Base-by-base conservation (phyloP, 805 yeast genomes). In the Metschnikowia drakensbergensis region DNA sequence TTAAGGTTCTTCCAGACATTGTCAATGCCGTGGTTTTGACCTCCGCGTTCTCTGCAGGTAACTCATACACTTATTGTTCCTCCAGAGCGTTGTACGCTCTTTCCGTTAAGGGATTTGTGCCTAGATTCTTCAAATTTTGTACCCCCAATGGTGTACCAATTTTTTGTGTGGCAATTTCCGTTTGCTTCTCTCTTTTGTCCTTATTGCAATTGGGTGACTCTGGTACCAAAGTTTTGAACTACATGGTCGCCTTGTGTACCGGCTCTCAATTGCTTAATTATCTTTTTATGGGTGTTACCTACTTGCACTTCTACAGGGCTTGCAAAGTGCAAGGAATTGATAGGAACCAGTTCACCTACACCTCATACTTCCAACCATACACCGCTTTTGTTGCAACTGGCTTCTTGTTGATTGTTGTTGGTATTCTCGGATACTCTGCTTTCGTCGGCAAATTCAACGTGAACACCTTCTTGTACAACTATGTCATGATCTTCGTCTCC, bases 371-470 rank as follows among this genome's bases (percentile, higher is more conserved):
- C 58, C 74, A 70, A 49, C 75, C 75, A n/a, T 70, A 70, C 57
- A 63, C 71, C 17, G 64, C 66, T 29, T 59, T 55, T 34, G 49
- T 68, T 45, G 62, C 71, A 17, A 60, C 65, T 3, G 58, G 58
- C 45, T 63, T 68, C 50, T 54, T 68, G 42, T 60, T 66, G 64
- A 17, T 77, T 5, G 74, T 49, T 62, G 70, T 48, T 74, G 87
- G 87, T 60, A 79, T 57, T 65, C 80, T 63, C 67, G 96, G 96
- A 4, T 88, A 86, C 67, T 68, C 77, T 2, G 86, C 83, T 1
- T 87, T 88, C 65, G 63, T 83, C 39, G 88, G 86, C 5, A 61
- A 69, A 47, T 88, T 92, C 90, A 63, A 73, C 17, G 74, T 75
- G 17, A 73, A 81, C 49, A 68, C 73, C 6, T 88, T 88, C 66